Conservation (phyloP, 2,329 filamentous ascomycete species). For the Epichloe festucae region DNA sequence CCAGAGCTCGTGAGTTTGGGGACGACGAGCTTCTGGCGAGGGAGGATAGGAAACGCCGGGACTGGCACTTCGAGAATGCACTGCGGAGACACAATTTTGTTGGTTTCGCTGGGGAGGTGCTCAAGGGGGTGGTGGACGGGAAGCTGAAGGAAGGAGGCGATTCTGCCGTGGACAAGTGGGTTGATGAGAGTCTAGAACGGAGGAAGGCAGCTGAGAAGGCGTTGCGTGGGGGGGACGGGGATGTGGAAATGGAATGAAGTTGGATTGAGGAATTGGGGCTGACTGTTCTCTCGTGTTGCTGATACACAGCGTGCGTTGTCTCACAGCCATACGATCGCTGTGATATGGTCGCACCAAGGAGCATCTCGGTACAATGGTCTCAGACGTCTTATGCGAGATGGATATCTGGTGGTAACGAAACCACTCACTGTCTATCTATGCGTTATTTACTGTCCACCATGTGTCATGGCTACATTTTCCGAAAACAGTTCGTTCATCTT, state of each 20-base stretch:
- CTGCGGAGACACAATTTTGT: conserved; percentile 90
- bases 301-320: background rate
- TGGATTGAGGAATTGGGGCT: background rate
- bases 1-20: conserved; percentile 66
- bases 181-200: conserved; percentile 51
- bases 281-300: background rate
- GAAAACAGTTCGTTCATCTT: background rate
- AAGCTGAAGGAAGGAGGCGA: conserved; percentile 57
- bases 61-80: conserved; percentile 93
- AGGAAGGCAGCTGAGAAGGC: conserved; percentile 29
- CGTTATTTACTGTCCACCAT: background rate
- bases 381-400: background rate
- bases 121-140: conserved; percentile 68
- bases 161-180: conserved; percentile 58
- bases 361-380: background rate
- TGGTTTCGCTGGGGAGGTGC: conserved; percentile 79
- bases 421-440: background rate
- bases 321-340: background rate
- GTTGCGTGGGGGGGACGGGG: conserved; percentile 21
- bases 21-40: conserved; percentile 65
- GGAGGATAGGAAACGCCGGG: conserved; percentile 71
- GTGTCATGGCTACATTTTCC: background rate
- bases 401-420: background rate
- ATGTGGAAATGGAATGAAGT: conserved; percentile 27
- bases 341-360: background rate